Evolutionary conservation across 345 rosid genomes (phyloP), one percentile per base, ranked within the genome.

Genomic region (Viola odorata): DNA sequence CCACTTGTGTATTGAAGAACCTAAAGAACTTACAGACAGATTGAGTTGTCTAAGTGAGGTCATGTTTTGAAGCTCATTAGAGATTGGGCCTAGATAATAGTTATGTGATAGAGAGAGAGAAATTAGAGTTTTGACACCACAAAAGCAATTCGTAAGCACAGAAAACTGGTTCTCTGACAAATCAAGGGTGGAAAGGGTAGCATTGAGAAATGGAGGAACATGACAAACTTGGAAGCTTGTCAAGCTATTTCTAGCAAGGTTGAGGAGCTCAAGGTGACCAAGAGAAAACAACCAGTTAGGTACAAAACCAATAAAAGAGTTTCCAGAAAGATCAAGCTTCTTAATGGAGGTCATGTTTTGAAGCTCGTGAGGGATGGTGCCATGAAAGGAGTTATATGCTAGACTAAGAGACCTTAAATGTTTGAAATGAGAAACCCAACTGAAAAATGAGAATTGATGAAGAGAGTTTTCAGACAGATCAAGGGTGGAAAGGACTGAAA

Each of bases 191-290:
- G 47, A 6, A 1, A 44, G 47, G 1, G 47, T 44, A 1, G 3
- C 47, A 44, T 44, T 7, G 47, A 44, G 47, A 44, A 44, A 23
- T 1, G 47, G 12, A 6, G 47, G 47, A 44, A 44, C 12, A 44
- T 23, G 32, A 23, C 1, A 23, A 23, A 23, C 32, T 23, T 23
- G 32, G 32, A 1, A 23, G 32, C 2, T 23, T 23, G 32, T 0
- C 4, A 75, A 53, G 3, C 15, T 0, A 52, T 59, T 72, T 3
- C 0, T 0, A 0, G 16, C 1, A 37, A 72, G 58, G 38, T 53
- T 39, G 10, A 72, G 68, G 36, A 48, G 36, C 55, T 71, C 57
- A 12, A 75, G 72, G 13, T 37, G 47, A 12, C 17, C 10, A 56
- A 56, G 14, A 55, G 39, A 11, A 23, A 23, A 37, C 5, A 55